A percentile compares a stretch with the other conserved stretches of the same genome.
Conservation (phyloP, 768 basidiomycete genomes). For the Boletus subparvulus region DNA sequence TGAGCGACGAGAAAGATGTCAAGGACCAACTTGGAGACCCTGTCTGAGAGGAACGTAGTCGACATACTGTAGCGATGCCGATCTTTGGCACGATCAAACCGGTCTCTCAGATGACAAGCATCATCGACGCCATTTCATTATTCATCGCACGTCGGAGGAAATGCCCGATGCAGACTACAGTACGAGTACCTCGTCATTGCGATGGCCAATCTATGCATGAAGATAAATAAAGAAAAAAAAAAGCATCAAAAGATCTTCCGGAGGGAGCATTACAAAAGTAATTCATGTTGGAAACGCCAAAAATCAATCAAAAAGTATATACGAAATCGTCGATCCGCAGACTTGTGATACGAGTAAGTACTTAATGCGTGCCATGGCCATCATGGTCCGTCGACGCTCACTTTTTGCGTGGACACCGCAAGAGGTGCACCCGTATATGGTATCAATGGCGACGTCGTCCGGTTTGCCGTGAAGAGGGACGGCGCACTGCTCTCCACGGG, state of each 20-base stretch:
- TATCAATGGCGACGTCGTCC: constrained; percentile 28
- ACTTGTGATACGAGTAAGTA: too few relatives aligned
- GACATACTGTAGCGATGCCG: too few relatives aligned
- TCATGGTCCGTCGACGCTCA: constrained; percentile 19
- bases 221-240: background rate
- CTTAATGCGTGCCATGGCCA: too few relatives aligned
- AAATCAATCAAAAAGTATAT: background rate
- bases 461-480: constrained; percentile 12
- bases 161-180: background rate
- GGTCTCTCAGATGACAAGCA: too few relatives aligned
- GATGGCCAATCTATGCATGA: constrained; percentile 4
- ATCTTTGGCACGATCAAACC: background rate
- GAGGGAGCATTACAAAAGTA: background rate
- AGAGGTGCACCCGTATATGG: constrained; percentile 13
- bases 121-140: constrained; percentile 1
- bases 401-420: constrained; percentile 14
- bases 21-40: too few relatives aligned
- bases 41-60: too few relatives aligned
- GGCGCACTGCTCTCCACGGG: constrained; percentile 10
- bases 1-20: background rate
- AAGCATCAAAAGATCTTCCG: constrained; percentile 1
- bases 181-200: constrained; percentile 5
- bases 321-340: background rate
- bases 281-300: background rate
- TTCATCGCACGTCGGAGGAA: background rate